Conservation (phyloP, 495 filamentous ascomycete species). For the Mytilinidion resinicola region DNA sequence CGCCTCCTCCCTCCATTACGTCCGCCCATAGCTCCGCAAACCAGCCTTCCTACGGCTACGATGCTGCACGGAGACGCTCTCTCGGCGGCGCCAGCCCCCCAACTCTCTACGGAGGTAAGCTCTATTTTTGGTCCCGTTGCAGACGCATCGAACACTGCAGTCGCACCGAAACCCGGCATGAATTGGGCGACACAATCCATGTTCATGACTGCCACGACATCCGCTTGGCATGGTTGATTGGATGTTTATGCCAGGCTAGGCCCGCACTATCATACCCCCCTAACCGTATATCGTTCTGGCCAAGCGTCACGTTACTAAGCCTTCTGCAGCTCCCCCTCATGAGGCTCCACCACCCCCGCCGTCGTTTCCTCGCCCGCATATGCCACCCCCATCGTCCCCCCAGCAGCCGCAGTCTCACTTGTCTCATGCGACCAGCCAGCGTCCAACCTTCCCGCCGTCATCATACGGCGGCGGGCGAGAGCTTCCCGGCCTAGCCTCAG, state of each 20-base stretch:
- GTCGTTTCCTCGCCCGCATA: constrained; percentile 47
- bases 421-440: constrained; percentile 5
- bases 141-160: constrained; percentile 2
- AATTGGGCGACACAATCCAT: no score
- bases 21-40: constrained; percentile 19
- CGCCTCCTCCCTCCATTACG: constrained; percentile 29
- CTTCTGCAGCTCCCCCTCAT: constrained; percentile 20
- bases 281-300: no score
- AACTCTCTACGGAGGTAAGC: constrained; percentile 29
- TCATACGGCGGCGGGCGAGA: constrained; percentile 48
- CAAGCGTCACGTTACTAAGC: not conserved
- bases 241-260: no score
- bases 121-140: not conserved
- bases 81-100: constrained; percentile 33
- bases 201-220: no score
- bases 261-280: no score
- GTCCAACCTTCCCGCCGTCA: constrained; percentile 36
- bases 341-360: constrained; percentile 41
- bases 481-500: constrained; percentile 41
- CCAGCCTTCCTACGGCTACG: constrained; percentile 29
- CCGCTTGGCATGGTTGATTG: no score
- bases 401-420: constrained; percentile 46
- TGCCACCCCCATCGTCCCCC: constrained; percentile 56
- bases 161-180: not conserved
- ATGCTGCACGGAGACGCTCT: constrained; percentile 30